These are phyloP conservation scores for Piloderma croceum DNA, from an alignment of 768 basidiomycete species.

Conservation along the genomic window DNA sequence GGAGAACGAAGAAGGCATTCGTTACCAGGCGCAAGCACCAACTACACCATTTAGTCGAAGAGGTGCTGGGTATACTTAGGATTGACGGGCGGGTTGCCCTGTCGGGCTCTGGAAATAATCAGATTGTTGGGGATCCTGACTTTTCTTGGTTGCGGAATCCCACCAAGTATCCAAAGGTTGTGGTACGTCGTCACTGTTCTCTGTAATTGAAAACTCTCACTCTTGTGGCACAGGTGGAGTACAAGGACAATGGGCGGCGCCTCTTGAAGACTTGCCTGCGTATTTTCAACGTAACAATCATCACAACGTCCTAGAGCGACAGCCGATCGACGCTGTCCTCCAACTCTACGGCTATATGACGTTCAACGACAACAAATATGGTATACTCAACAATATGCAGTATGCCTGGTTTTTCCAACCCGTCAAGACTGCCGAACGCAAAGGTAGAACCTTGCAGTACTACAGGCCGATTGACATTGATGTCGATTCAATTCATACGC, in stretches of 20 bases:
- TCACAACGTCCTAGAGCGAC: slow-evolving; percentile 4
- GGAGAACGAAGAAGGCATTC: slow-evolving; percentile 6
- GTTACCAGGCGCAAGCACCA: slow-evolving; percentile 2
- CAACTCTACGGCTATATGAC: slow-evolving; percentile 14
- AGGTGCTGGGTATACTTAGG: slow-evolving; percentile 8
- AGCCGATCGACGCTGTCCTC: slow-evolving; percentile 10
- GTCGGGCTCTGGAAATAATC: slow-evolving; percentile 3
- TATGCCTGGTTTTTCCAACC: slow-evolving; percentile 12
- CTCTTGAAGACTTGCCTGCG: slow-evolving; percentile 6
- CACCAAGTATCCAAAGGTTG: slow-evolving; percentile 7
- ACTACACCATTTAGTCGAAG: slow-evolving; percentile 6
- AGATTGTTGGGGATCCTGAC: slow-evolving; percentile 9
- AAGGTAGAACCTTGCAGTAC: slow-evolving; percentile 7
- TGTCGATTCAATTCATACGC: too few relatives aligned
- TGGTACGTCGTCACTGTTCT: slow-evolving; percentile 6
- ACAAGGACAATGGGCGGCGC: slow-evolving; percentile 10
- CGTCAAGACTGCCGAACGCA: slow-evolving; percentile 3
- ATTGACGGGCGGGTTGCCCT: slow-evolving; percentile 4
- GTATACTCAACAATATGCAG: slow-evolving; percentile 11
- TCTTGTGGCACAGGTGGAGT: slow-evolving; percentile 8
- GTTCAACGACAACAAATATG: too few relatives aligned
- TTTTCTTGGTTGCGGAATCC: slow-evolving; percentile 5
- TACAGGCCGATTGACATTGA: slow-evolving; percentile 7
- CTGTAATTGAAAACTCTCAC: slow-evolving; percentile 1
- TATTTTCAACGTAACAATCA: slow-evolving; percentile 4